Conservation (phyloP, 192 early-diverging fungal species). For the Mortierella antarctica region DNA sequence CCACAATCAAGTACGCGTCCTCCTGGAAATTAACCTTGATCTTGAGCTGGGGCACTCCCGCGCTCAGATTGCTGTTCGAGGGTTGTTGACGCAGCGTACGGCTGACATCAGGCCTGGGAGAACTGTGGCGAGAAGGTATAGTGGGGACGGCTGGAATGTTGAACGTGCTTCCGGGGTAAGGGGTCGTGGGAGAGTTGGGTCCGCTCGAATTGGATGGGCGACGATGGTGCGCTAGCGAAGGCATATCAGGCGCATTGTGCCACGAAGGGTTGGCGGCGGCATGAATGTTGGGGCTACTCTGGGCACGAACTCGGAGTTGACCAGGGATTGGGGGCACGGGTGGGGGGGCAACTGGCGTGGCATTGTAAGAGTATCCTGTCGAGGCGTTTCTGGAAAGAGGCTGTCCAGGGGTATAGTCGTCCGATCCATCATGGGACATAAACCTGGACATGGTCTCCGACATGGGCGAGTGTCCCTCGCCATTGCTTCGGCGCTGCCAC, state of each 20-base stretch:
- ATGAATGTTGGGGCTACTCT: constrained; percentile 70
- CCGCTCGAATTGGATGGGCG: constrained; percentile 50
- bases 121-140: constrained; percentile 37
- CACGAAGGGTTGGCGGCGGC: constrained; percentile 46
- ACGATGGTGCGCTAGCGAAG: constrained; percentile 31
- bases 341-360: constrained; percentile 27
- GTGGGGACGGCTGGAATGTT: constrained; percentile 35
- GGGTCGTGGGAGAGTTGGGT: constrained; percentile 34
- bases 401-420: constrained; percentile 47
- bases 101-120: constrained; percentile 39
- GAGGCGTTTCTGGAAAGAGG: constrained; percentile 50
- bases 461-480: constrained; percentile 59
- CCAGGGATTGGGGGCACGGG: constrained; percentile 52
- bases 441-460: constrained; percentile 65
- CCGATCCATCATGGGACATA: constrained; percentile 56
- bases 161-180: constrained; percentile 27
- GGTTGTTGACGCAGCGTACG: constrained; percentile 42
- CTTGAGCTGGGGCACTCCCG: constrained; percentile 70
- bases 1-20: constrained; percentile 90
- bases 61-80: constrained; percentile 47
- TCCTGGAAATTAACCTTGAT: constrained; percentile 90
- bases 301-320: constrained; percentile 61
- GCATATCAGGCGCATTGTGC: constrained; percentile 51
- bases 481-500: constrained; percentile 58
- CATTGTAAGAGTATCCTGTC: constrained; percentile 47